phyloP scores from a whole-genome alignment of 176 grass and related monocot species.

The Pontederia paniculata region DNA sequence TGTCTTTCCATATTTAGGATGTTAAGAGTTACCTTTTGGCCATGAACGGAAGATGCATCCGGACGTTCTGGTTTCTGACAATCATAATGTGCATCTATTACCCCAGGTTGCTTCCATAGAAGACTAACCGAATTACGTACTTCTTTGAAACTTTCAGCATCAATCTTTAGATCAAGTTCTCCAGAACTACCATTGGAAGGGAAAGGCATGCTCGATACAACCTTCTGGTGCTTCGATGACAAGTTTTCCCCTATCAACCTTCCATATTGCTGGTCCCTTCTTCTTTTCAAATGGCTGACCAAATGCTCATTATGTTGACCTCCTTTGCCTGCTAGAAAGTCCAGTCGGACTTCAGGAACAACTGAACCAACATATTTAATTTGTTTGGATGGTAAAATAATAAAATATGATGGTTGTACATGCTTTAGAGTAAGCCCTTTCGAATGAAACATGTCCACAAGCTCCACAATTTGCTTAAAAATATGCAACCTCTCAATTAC shows the following conservation, averaged over 20 bases:
- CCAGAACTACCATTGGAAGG: conserved; percentile 23
- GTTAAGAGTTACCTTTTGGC: conserved; percentile 32
- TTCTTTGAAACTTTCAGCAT: neutral
- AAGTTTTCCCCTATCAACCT: conserved; percentile 27
- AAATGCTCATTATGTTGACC: neutral
- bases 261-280: conserved; percentile 34
- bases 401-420: conserved; percentile 13
- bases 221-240: conserved; percentile 60
- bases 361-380: conserved; percentile 9
- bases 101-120: conserved; percentile 7
- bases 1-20: conserved; percentile 63
- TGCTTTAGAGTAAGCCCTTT: conserved; percentile 16
- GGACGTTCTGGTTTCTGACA: conserved; percentile 9
- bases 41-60: conserved; percentile 18
- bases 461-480: conserved; percentile 16
- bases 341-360: neutral
- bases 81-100: conserved; percentile 20
- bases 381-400: conserved; percentile 11
- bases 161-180: conserved; percentile 21
- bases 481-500: conserved; percentile 8
- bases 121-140: neutral
- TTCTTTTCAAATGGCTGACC: conserved; percentile 20
- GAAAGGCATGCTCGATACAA: conserved; percentile 23
- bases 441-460: neutral
- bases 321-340: neutral